Evolutionary conservation across 495 filamentous ascomycete species (phyloP), one percentile per base, ranked within the genome.

Genomic region (Penicillium maclennaniae): DNA sequence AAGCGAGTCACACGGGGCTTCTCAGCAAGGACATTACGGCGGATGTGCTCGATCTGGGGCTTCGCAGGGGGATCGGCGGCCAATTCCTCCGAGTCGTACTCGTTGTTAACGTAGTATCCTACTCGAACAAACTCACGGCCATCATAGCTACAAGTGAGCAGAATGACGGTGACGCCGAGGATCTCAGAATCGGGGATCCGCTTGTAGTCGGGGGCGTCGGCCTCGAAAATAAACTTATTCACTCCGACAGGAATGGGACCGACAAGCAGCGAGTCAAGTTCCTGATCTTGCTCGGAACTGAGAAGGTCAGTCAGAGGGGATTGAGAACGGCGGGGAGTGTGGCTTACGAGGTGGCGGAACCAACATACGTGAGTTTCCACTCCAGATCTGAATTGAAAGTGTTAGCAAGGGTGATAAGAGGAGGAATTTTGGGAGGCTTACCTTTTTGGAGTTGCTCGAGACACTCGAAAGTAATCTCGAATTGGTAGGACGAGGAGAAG

Each of bases 331-430:
- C 43, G 55, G 54, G 37, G 31, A 34, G 42, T 49, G 40, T 28
- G 53, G 77, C 85, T 74, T 82, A 96, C 85, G 91, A 96, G 53
- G 91, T 96, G 39, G 93, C 93, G 60, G 93, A 98, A 60, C 93
- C 93, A 65, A 98, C 93, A 65, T 98, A 98, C 67, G 91, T 97
- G 61, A 98, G 78, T 71, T 97, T 97, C 92, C 93, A 98, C 76
- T 98, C 93, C 56, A 98, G 83, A 77, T 98, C 93, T 96, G 58
- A 19, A 17, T 44, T 41, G 23, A 34, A 34, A 10, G 1, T 1
- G 50, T 65, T 43, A 65, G 38, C 19, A 39, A 47, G 47, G 16
- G 14, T n/a, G 19, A 37, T 26, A 6, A 56, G 7, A 27, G 21
- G 4, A 20, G 6, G 6, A 16, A 41, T 7, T 10, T 10, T 39